phyloP scores from a whole-genome alignment of 2,329 filamentous ascomycete species.

The Claviceps sp. region DNA sequence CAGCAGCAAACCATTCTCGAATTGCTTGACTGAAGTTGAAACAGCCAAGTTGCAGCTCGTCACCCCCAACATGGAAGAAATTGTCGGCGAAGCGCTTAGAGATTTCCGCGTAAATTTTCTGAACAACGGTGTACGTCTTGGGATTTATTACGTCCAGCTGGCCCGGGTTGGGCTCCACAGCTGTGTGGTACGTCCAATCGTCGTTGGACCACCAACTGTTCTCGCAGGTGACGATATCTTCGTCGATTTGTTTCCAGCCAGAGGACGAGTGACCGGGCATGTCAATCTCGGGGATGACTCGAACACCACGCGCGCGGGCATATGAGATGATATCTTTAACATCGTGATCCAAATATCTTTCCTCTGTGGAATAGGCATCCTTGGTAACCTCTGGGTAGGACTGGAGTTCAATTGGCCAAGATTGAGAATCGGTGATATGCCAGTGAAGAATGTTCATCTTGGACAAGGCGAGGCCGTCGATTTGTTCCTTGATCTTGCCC shows the following conservation, averaged over 20 bases:
- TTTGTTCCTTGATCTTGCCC: constrained; percentile 37
- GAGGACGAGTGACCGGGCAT: constrained; percentile 43
- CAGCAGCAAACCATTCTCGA: constrained; percentile 34
- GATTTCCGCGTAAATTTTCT: constrained; percentile 39
- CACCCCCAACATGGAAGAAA: constrained; percentile 42
- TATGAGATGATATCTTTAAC: constrained; percentile 33
- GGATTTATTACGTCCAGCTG: constrained; percentile 42
- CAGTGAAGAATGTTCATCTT: constrained; percentile 46
- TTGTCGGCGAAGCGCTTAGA: constrained; percentile 35
- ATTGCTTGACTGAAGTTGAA: constrained; percentile 42
- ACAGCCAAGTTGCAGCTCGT: constrained; percentile 38
- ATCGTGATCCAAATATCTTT: constrained; percentile 29
- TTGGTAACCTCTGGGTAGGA: constrained; percentile 37
- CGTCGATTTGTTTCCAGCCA: constrained; percentile 40
- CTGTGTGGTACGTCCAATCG: constrained; percentile 36
- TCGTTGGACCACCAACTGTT: constrained; percentile 51
- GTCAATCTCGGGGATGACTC: constrained; percentile 42
- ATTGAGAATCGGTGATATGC: constrained; percentile 42
- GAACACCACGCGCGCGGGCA: constrained; percentile 37
- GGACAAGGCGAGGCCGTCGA: constrained; percentile 39
- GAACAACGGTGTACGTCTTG: constrained; percentile 40
- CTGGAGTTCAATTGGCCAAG: constrained; percentile 38
- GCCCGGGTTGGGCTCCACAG: constrained; percentile 40
- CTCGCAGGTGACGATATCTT: constrained; percentile 37
- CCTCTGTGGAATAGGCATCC: constrained; percentile 37